phyloP scores from a whole-genome alignment of 2,329 filamentous ascomycete species.

The Clonostachys rhizophaga region DNA sequence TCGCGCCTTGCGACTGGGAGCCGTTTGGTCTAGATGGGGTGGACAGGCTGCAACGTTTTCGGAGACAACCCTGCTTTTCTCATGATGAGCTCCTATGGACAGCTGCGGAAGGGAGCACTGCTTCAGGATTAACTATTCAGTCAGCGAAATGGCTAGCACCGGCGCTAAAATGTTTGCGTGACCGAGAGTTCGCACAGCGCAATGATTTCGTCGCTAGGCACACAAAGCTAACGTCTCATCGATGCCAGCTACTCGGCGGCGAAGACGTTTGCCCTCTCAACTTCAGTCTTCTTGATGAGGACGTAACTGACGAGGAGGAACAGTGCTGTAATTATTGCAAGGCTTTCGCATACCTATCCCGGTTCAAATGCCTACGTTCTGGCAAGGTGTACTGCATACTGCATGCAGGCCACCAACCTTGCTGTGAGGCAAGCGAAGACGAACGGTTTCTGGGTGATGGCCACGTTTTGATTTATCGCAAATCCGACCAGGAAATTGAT shows the following conservation, averaged over 20 bases:
- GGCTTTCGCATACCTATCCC: conserved; percentile 83
- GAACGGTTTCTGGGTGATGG: conserved; percentile 65
- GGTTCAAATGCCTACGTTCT: conserved; percentile 78
- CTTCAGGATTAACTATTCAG: conserved; percentile 64
- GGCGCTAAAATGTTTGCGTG: conserved; percentile 73
- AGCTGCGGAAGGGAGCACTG: conserved; percentile 73
- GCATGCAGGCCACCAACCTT: conserved; percentile 76
- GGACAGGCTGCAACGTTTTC: conserved; percentile 78
- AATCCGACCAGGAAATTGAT: conserved; percentile 66
- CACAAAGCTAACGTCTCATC: conserved; percentile 45
- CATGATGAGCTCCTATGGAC: conserved; percentile 94
- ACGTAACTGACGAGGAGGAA: conserved; percentile 87
- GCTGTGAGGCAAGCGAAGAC: conserved; percentile 65
- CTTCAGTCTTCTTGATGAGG: conserved; percentile 64
- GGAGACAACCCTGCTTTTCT: conserved; percentile 92
- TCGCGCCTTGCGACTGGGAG: conserved; percentile 93
- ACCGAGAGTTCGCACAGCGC: conserved; percentile 67
- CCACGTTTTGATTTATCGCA: conserved; percentile 74
- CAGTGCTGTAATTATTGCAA: conserved; percentile 94
- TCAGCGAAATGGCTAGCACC: conserved; percentile 94
- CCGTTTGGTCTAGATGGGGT: conserved; percentile 85
- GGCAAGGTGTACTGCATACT: conserved; percentile 78
- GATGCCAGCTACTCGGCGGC: conserved; percentile 38
- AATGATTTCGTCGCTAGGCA: conserved; percentile 65
- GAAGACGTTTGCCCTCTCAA: conserved; percentile 52